Percentiles rank a stretch among this genome's conserved stretches.
Conservation (phyloP, 306 rosid species). For the Malus domestica region ASM211411v1 NC_041793.1:7032501-7033000, state of each 20-base stretch:
- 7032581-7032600: not conserved
- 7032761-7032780: slow-evolving; percentile 1
- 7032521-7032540: not conserved
- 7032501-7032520: not conserved
- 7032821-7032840: too few relatives aligned
- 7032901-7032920: not conserved
- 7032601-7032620: not conserved
- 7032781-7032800: not conserved
- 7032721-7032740: not conserved
- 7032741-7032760: not conserved
- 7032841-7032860: too few relatives aligned
- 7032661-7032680: not conserved
- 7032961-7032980: not conserved
- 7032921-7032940: not conserved
- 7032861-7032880: not conserved
- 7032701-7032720: not conserved
- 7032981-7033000: not conserved
- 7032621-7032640: not conserved
- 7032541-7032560: not conserved
- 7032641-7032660: not conserved
- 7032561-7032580: not conserved
- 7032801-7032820: too few relatives aligned
- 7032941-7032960: not conserved
- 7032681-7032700: not conserved
- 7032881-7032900: not conserved